A percentile compares a stretch with the other conserved stretches of the same genome.
Evolutionary conservation across 164 flowering plant genomes (phyloP).

Genomic region (Chloranthus sessilifolius): DNA sequence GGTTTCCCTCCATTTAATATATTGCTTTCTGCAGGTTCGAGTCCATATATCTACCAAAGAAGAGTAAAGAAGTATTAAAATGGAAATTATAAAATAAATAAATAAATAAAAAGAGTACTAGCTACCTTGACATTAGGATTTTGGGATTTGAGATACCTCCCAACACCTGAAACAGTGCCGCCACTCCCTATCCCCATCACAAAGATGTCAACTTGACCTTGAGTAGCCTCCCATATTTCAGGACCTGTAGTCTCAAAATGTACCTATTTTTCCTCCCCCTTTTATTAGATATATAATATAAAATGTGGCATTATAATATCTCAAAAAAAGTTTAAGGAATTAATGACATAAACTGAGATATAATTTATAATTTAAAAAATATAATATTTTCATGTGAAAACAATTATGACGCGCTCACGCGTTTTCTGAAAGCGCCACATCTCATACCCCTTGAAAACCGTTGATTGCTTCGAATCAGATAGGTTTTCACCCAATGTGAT

Average conservation of each 20-base stretch:
- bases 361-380: no score
- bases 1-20: constrained; percentile 93
- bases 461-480: no score
- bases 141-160: constrained; percentile 77
- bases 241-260: constrained; percentile 98
- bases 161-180: constrained; percentile 94
- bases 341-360: no score
- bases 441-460: no score
- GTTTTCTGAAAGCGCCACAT: no score
- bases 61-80: not conserved
- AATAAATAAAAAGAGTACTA: not conserved
- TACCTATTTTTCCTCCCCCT: constrained; percentile 32
- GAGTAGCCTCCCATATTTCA: constrained; percentile 94
- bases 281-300: not conserved
- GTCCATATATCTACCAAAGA: constrained; percentile 65
- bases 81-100: not conserved
- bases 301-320: no score
- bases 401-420: no score
- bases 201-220: constrained; percentile 88
- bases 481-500: no score
- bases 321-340: no score
- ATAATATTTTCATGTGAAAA: no score
- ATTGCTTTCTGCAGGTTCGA: constrained; percentile 93
- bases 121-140: constrained; percentile 96
- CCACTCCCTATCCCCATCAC: constrained; percentile 98